Conservation (phyloP, 306 rosid species). For the Prunus salicina region DNA sequence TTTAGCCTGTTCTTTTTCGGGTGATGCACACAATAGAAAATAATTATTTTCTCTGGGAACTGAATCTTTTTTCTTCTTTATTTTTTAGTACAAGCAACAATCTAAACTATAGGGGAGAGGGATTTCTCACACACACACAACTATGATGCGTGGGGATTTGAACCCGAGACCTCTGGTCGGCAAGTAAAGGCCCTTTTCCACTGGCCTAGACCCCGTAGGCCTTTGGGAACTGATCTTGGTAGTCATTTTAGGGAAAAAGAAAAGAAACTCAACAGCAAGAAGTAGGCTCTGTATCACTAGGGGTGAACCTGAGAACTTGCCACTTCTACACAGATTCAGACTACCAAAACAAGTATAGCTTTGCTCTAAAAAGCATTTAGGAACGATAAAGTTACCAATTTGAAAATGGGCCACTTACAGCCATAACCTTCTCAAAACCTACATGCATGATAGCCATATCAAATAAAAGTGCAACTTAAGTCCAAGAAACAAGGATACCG, state of each 20-base stretch:
- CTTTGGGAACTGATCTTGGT: neutral
- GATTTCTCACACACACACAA: too few species aligned
- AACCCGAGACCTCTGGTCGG: too few species aligned
- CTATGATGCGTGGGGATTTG: too few species aligned
- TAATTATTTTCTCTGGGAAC: too few species aligned
- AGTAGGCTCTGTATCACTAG: neutral
- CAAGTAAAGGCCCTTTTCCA: too few species aligned
- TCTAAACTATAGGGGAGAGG: too few species aligned
- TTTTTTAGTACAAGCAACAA: too few species aligned
- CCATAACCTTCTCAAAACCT: neutral
- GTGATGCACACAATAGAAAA: neutral
- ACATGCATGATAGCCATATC: neutral
- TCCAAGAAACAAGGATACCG: slow-evolving; percentile 56
- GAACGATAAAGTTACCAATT: neutral
- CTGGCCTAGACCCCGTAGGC: too few species aligned
- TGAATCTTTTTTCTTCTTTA: too few species aligned
- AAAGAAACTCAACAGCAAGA: neutral
- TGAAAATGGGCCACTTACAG: neutral
- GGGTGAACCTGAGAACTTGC: neutral
- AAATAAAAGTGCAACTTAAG: slow-evolving; percentile 10
- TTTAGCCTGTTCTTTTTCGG: neutral
- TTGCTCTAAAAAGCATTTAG: neutral
- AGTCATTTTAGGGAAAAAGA: neutral
- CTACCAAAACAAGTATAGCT: neutral
- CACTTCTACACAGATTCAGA: neutral